These are phyloP conservation scores for Gossypium herbaceum DNA, from an alignment of 345 rosid species.

Conservation along the genomic window DNA sequence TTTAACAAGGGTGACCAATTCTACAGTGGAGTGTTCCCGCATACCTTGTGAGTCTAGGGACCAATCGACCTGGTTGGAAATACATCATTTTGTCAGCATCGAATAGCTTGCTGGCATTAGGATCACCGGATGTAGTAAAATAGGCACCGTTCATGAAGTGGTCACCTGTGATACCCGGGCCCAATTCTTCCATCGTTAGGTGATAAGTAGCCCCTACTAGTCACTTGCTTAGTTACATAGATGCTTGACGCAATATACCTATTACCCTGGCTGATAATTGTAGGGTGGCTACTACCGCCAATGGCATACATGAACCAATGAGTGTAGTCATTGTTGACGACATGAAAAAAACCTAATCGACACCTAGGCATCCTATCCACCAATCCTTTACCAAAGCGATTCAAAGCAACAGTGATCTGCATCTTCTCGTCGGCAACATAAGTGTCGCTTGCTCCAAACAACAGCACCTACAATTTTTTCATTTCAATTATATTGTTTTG, in stretches of 20 bases:
- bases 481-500: no score
- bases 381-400: not conserved
- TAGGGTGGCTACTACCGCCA: not conserved
- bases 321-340: not conserved
- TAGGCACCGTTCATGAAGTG: not conserved
- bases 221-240: not conserved
- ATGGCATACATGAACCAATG: not conserved
- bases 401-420: not conserved
- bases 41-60: not conserved
- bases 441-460: not conserved
- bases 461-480: not conserved
- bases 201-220: not conserved
- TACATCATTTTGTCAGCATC: not conserved
- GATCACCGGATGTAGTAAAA: not conserved
- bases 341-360: not conserved
- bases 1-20: no score
- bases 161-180: not conserved
- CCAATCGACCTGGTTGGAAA: not conserved
- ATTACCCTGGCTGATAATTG: not conserved
- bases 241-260: not conserved
- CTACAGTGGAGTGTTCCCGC: not conserved
- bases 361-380: not conserved
- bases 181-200: not conserved
- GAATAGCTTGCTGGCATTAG: not conserved
- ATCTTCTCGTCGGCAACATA: not conserved